Evolutionary conservation across 2,329 filamentous ascomycete genomes (phyloP).

Genomic region (Drechslera avenae): DNA sequence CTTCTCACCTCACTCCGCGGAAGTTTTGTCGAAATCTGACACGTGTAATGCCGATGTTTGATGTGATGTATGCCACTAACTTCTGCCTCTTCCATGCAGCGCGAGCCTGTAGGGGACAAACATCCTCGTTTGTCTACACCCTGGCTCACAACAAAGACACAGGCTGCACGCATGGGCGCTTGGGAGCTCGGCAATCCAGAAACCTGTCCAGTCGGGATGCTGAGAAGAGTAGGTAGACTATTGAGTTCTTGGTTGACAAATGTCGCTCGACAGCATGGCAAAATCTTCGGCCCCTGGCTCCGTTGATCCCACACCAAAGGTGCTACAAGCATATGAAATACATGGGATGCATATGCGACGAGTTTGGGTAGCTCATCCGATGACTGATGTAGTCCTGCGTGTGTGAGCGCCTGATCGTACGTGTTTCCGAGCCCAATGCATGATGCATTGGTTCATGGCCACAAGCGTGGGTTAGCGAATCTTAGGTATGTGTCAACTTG

Average conservation of each 20-base stretch:
- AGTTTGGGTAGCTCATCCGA: background rate
- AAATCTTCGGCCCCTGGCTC: constrained; percentile 4
- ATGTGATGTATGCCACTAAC: background rate
- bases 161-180: background rate
- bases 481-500: background rate
- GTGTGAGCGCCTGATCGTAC: background rate
- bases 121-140: background rate
- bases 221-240: no score
- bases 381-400: background rate
- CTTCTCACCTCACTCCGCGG: background rate
- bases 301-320: constrained; percentile 1
- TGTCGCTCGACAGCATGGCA: constrained; percentile 1
- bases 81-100: background rate
- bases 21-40: background rate
- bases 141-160: background rate
- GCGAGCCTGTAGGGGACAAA: background rate
- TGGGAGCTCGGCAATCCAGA: background rate
- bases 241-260: background rate
- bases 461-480: background rate
- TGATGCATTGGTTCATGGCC: background rate
- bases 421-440: background rate
- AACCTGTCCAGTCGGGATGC: background rate
- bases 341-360: constrained; percentile 3
- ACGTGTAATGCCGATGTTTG: background rate
- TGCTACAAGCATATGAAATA: constrained; percentile 1